A percentile compares a stretch with the other conserved stretches of the same genome.
These are phyloP conservation scores for Diaporthe amygdali DNA, from an alignment of 2,329 filamentous ascomycete species.

Conservation along the genomic window DNA sequence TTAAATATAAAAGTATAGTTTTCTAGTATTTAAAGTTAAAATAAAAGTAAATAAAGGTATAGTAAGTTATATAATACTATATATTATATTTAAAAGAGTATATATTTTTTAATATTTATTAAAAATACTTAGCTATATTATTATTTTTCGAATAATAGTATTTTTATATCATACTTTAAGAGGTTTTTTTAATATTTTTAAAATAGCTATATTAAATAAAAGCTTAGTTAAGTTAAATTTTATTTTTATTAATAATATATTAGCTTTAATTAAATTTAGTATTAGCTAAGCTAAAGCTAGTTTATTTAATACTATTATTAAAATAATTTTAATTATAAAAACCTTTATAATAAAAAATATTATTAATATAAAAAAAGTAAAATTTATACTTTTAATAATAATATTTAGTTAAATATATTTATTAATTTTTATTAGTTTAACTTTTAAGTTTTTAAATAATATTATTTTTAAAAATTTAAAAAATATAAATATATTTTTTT, in stretches of 20 bases:
- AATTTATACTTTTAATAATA: neutral
- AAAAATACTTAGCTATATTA: neutral
- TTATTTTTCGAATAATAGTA: too few relatives aligned
- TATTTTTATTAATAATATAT: neutral
- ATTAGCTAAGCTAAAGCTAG: neutral
- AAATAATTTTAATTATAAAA: neutral
- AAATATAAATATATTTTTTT: neutral
- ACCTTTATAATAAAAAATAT: neutral
- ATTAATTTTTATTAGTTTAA: neutral
- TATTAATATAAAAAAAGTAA: too few relatives aligned
- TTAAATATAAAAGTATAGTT: too few relatives aligned
- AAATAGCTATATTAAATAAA: too few relatives aligned
- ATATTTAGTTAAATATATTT: neutral
- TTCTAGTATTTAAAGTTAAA: neutral
- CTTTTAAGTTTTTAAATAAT: neutral
- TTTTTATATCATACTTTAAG: too few relatives aligned
- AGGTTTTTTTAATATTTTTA: too few relatives aligned
- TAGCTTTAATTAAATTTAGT: neutral
- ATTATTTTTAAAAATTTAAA: neutral
- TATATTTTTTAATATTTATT: neutral
- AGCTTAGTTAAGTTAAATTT: neutral
- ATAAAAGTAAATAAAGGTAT: neutral
- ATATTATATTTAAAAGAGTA: neutral
- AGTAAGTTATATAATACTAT: neutral
- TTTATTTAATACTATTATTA: neutral